These are phyloP conservation scores for Solanum etuberosum DNA, from an alignment of 257 asterid species.

Conservation along the genomic window DNA sequence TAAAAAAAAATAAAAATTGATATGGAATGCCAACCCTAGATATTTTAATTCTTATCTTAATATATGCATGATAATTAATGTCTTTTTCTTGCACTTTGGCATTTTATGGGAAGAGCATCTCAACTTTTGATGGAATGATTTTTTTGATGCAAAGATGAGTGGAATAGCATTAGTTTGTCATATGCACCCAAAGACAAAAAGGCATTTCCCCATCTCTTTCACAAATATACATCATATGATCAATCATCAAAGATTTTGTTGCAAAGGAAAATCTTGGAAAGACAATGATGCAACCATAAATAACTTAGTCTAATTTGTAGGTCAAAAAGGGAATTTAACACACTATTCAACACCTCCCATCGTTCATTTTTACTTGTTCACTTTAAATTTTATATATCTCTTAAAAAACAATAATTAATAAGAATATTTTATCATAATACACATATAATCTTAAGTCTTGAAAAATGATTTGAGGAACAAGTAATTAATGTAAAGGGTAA, in stretches of 20 bases:
- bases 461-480: background rate
- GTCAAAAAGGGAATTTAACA: background rate
- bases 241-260: conserved; percentile 6
- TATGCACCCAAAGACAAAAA: background rate
- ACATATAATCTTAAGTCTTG: background rate
- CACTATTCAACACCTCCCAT: background rate
- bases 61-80: conserved; percentile 23
- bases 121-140: background rate
- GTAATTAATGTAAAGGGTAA: no score
- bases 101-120: conserved; percentile 6
- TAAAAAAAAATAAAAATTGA: no score
- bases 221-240: conserved; percentile 5
- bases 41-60: background rate
- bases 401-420: background rate
- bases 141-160: conserved; percentile 42
- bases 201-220: background rate
- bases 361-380: background rate
- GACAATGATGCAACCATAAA: conserved; percentile 3
- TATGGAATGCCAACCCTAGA: background rate
- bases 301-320: background rate
- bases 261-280: conserved; percentile 3
- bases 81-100: conserved; percentile 14
- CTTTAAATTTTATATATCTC: background rate
- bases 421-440: no score
- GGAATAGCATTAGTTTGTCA: conserved; percentile 26